A percentile compares a stretch with the other conserved stretches of the same genome.
Evolutionary conservation across 305 asterid species (phyloP).

Genomic region (Ilex paraguariensis): DNA sequence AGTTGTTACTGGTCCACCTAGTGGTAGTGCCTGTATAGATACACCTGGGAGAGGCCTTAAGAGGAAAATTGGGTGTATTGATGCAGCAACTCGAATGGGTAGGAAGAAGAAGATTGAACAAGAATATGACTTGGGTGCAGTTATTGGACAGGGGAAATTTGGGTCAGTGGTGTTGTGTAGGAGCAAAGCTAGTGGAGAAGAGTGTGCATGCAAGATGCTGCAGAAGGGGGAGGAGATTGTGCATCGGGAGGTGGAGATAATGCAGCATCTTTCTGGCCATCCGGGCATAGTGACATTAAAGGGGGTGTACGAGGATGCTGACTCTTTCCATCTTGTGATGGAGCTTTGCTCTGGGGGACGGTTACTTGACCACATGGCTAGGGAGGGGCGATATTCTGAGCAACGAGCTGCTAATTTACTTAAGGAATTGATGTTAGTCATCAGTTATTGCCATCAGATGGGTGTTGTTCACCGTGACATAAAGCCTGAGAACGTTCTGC

Average conservation of each 20-base stretch:
- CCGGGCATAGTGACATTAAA: neutral
- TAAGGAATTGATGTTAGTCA: neutral
- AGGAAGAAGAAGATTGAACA: neutral
- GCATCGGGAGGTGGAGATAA: neutral
- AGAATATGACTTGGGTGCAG: neutral
- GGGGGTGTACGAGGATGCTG: neutral
- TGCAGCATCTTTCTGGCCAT: neutral
- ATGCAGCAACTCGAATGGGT: neutral
- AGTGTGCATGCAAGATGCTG: neutral
- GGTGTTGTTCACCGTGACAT: neutral
- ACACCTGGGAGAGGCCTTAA: neutral
- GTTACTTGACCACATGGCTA: neutral
- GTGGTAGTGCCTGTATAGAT: too few relatives aligned
- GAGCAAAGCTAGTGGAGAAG: neutral
- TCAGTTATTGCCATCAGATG: neutral
- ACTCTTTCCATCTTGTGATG: neutral
- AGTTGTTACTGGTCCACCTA: too few relatives aligned
- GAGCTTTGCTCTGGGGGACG: neutral
- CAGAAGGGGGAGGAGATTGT: neutral
- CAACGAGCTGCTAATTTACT: neutral
- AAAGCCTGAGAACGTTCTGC: neutral
- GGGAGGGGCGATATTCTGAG: neutral
- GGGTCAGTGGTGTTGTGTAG: neutral
- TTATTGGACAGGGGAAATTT: neutral
- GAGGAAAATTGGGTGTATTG: neutral